Base-by-base conservation (phyloP, 2,329 filamentous ascomycete genomes). In the Akanthomyces muscarius region DNA sequence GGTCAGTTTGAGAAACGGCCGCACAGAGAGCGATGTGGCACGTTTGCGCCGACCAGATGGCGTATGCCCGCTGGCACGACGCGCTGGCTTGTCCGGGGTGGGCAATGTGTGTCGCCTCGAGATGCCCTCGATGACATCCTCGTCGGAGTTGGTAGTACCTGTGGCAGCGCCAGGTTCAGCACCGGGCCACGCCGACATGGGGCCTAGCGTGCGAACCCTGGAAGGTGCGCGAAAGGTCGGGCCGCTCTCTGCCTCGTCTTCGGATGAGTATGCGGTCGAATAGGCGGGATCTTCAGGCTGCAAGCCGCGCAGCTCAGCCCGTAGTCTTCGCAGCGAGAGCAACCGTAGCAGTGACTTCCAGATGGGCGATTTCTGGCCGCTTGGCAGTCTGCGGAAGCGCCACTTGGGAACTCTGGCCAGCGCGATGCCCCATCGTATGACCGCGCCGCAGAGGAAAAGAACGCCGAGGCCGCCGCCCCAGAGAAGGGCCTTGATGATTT, bases 391-490 rank as follows among this genome's bases (percentile, higher is more conserved):
- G 68, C 86, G 84, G 69, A 98, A 93, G 50, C 93, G 90, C 92
- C 94, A 97, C 69, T 87, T 92, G 2, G 95, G 95, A 21, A 98
- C 91, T 63, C 94, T 84, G 57, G 94, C 93, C 65, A 99, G 78
- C 30, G 89, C 84, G 60, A 98, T 89, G 52, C 91, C 92, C 90
- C 91, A 96, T 69, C 83, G 84, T 42, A 98, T 85, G 14, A 95
- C 85, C 36, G 87, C 83, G 36, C 86, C 85, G 71, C 92, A 96
- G 6, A 85, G 78, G 4, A 94, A 77, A 60, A 97, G 86, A 18
- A 96, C 75, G 52, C 86, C 83, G 36, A 97, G 74, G 1, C 93
- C 92, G n/a, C 94, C 88, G 51, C 88, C 81, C 90, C 91, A 97
- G 62, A 97, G 81, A 61, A 98, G 78, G 18, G 89, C 87, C 77